Base-by-base conservation (phyloP, 345 rosid genomes). In the Mallotus nudiflorus region DNA sequence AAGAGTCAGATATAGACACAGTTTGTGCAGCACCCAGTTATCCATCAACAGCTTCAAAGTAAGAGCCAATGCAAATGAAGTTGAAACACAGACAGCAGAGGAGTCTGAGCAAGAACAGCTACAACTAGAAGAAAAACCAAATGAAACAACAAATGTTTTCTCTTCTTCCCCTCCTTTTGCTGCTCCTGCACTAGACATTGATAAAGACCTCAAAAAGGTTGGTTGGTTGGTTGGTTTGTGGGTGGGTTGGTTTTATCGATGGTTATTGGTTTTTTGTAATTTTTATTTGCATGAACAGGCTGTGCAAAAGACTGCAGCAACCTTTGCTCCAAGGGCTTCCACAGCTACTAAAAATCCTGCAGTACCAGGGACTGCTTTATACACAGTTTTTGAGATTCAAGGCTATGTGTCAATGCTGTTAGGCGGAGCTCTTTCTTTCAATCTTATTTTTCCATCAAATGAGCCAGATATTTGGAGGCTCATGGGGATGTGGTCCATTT, bases 401-500 rank as follows among this genome's bases (percentile, higher is more conserved):
- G 97, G 81, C 5, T 94, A 91, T 77, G 85, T 57, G 13, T 91
- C 89, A 0, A 82, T 94, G 97, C 59, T 90, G 64, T 57, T 87
- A 1, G 98, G 98, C 16, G 97, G 97, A 46, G 93, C 81, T 54
- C 87, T 91, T 27, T 88, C 98, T 54, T 93, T 87, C 85, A 93
- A 93, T 72, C 89, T 94, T 69, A 76, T 91, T 35, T 90, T 90
- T 77, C 97, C 97, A 56, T 90, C 97, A 5, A 83, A 84, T 69
- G 91, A 91, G 73, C 98, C 98, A 9, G 97, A 94, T 70, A 53
- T 94, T 15, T 91, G 97, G 97, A 91, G 98, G 79, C 77, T 94
- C 54, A 91, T 91, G 92, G 98, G 98, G 35, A 94, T 94, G 98
- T 94, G 98, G 98, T 94, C 98, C 27, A 91, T 94, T 71, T 89